These are phyloP conservation scores for Dissophora ornata DNA, from an alignment of 192 early-diverging fungal genomes.

Conservation along the genomic window DNA sequence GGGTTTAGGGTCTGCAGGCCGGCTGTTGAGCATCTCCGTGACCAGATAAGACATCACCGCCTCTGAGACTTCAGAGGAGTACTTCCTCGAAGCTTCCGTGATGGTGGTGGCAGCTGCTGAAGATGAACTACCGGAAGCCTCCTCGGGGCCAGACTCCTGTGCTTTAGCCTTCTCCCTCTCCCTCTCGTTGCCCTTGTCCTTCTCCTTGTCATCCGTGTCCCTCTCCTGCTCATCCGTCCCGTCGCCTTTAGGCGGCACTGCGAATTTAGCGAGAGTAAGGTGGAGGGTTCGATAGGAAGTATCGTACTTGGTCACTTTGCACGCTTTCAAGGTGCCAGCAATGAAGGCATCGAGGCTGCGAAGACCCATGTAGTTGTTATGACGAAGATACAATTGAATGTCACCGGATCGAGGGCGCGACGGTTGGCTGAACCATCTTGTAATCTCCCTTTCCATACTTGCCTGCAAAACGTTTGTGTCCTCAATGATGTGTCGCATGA, in stretches of 20 bases:
- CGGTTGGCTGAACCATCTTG: conserved; percentile 76
- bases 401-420: conserved; percentile 74
- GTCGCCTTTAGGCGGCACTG: conserved; percentile 3
- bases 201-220: conserved; percentile 38
- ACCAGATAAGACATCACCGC: conserved; percentile 65
- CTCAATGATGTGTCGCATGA: conserved; percentile 90
- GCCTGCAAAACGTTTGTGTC: conserved; percentile 67
- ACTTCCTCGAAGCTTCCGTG: conserved; percentile 48
- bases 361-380: conserved; percentile 70
- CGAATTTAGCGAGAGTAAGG: conserved; percentile 64
- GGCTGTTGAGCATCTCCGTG: conserved; percentile 59
- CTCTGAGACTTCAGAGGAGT: conserved; percentile 61
- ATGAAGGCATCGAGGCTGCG: conserved; percentile 80
- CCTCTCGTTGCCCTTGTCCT: conserved; percentile 22
- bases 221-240: conserved; percentile 37
- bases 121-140: no score
- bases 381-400: conserved; percentile 75
- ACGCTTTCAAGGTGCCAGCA: conserved; percentile 68
- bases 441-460: conserved; percentile 82
- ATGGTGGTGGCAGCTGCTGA: conserved; percentile 17
- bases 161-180: conserved; percentile 18
- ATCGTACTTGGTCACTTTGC: conserved; percentile 75
- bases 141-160: no score
- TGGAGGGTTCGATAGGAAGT: conserved; percentile 67
- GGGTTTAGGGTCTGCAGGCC: background rate